Evolutionary conservation across 306 rosid species (phyloP), one percentile per base, ranked within the genome.

Genomic region (Prunus davidiana): DNA sequence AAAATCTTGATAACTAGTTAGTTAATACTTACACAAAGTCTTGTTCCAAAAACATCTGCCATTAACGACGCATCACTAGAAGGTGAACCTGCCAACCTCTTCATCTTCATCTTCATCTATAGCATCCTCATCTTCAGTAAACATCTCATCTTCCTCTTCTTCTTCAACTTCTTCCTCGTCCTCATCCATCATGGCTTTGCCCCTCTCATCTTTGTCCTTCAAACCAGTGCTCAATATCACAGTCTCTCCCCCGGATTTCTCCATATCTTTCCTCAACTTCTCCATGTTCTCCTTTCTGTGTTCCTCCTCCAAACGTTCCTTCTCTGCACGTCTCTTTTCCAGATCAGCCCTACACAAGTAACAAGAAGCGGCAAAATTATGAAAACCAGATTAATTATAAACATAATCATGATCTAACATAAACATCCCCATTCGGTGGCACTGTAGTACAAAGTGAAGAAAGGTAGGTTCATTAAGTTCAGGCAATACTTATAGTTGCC

Each of bases 141-240:
- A 68, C 74, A 82, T 64, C 76, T 52, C 92, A 47, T 74, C 63
- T 69, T 87, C 92, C 66, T 82, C 84, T 15, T 87, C 91, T 49
- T 81, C 84, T 19, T 80, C 79, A 16, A 70, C 85, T 41, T 75
- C 64, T 71, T 80, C 92, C 6, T 82, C 84, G 2, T 86, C 90
- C 65, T 80, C 87, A 8, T 76, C 86, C 89, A 88, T 87, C 80
- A 63, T 71, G 72, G 75, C 80, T 84, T 73, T 87, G 55, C 72
- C 74, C 55, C 41, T 52, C 11, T 73, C 66, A 52, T 71, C 77
- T 82, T 66, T 82, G 80, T 82, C 87, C 83, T 92, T 94, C 83
- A 89, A 83, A 65, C 96, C 91, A 25, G 91, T 89, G 92, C 87
- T 94, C 89, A 92, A 79, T 41, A 86, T 89, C 76, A 89, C 97